Percentiles rank a stretch among this genome's conserved stretches.
phyloP scores from a whole-genome alignment of 208 protist species.

The Zelonia costaricensis region DNA sequence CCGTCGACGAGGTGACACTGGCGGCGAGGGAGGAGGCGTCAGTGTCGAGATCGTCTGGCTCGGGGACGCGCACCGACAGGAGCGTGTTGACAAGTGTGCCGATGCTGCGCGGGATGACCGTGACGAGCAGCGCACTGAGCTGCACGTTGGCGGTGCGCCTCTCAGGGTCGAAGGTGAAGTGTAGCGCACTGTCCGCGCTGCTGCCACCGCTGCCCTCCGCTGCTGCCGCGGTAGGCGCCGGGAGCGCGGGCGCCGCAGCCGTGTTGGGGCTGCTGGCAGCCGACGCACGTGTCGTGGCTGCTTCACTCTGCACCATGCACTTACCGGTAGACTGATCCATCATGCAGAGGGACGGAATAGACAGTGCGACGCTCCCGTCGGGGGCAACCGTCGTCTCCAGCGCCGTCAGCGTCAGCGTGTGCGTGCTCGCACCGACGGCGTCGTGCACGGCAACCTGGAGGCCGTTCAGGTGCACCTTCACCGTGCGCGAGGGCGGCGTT shows the following conservation, averaged over 20 bases:
- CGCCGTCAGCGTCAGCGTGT: constrained; percentile 51
- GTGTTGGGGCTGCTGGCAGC: background rate
- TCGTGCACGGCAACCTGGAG: constrained; percentile 65
- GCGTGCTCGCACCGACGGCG: constrained; percentile 54
- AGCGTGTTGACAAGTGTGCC: constrained; percentile 72
- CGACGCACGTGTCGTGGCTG: background rate
- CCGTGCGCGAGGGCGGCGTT: constrained; percentile 22
- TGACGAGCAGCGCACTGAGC: constrained; percentile 48
- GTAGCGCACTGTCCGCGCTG: constrained; percentile 15
- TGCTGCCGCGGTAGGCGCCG: background rate
- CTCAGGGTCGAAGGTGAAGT: constrained; percentile 20
- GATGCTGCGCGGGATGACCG: constrained; percentile 59
- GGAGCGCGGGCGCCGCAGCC: background rate
- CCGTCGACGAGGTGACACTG: background rate
- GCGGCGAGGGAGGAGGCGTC: background rate
- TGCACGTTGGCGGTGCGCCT: constrained; percentile 37
- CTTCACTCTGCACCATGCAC: constrained; percentile 44
- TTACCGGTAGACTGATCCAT: constrained; percentile 69
- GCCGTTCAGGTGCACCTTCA: constrained; percentile 52
- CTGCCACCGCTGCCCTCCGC: background rate
- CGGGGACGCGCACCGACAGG: constrained; percentile 63
- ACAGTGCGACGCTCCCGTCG: constrained; percentile 39
- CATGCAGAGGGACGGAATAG: constrained; percentile 43
- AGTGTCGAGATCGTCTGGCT: constrained; percentile 2
- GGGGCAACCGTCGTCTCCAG: constrained; percentile 37